Percentiles rank a stretch among this genome's conserved stretches.
Conservation (phyloP, 495 filamentous ascomycete species). For the Podospora pseudocomata region DNA sequence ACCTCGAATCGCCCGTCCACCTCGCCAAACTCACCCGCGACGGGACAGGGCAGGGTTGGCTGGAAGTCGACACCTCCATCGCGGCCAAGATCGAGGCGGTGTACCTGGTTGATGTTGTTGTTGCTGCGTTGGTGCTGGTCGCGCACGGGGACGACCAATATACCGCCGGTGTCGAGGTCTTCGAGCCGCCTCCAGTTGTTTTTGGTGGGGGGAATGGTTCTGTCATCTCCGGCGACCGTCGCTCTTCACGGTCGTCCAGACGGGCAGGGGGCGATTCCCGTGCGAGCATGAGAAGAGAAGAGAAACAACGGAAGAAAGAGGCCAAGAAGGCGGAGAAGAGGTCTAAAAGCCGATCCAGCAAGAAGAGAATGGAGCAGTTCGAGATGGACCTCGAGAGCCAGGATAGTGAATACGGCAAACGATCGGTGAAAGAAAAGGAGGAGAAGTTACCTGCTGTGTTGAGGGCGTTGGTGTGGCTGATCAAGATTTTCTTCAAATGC, state of each 20-base stretch:
- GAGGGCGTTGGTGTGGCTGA: conserved; percentile 38
- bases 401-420: conserved; percentile 39
- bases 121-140: conserved; percentile 66
- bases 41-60: conserved; percentile 48
- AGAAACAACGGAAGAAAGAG: conserved; percentile 19
- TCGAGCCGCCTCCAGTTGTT: conserved; percentile 48
- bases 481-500: conserved; percentile 44
- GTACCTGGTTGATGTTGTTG: conserved; percentile 71
- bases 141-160: conserved; percentile 58
- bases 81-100: conserved; percentile 54
- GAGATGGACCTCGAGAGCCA: conserved; percentile 57
- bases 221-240: conserved; percentile 8
- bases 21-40: conserved; percentile 50
- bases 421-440: conserved; percentile 31
- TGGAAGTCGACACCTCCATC: conserved; percentile 52
- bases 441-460: conserved; percentile 41
- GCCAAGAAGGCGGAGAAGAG: conserved; percentile 21
- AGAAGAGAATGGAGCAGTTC: conserved; percentile 48
- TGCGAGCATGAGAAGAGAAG: conserved; percentile 20
- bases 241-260: conserved; percentile 26
- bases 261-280: conserved; percentile 26
- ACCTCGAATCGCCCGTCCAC: conserved; percentile 52
- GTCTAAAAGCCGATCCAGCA: conserved; percentile 18
- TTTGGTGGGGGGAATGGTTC: conserved; percentile 22
- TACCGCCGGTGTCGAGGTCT: conserved; percentile 41